phyloP scores from a whole-genome alignment of 805 yeast species.

The Zygosaccharomyces kombuchaensis region DNA sequence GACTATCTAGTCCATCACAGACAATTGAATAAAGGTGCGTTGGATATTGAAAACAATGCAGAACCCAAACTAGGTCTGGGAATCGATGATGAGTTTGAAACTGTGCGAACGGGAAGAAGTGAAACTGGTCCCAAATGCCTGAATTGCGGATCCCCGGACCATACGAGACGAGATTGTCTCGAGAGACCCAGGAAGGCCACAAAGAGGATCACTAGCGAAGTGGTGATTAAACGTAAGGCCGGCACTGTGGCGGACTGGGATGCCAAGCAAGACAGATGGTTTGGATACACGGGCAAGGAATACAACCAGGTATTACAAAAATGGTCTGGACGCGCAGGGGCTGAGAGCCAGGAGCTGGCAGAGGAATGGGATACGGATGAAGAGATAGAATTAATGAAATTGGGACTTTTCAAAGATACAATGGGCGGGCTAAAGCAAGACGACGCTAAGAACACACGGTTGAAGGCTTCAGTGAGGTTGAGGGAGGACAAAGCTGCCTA shows the following conservation, averaged over 20 bases:
- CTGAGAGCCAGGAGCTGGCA: constrained; percentile 12
- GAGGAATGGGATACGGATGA: constrained; percentile 40
- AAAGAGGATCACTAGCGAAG: constrained; percentile 29
- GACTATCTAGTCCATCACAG: constrained; percentile 61
- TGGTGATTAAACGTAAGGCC: constrained; percentile 18
- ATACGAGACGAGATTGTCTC: constrained; percentile 50
- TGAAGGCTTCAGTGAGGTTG: constrained; percentile 46
- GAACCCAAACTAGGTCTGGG: constrained; percentile 55
- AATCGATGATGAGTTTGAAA: constrained; percentile 44
- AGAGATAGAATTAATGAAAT: constrained; percentile 40
- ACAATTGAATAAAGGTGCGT: constrained; percentile 29
- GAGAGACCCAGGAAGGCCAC: constrained; percentile 47
- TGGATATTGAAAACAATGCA: constrained; percentile 42
- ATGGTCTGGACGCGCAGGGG: constrained; percentile 40
- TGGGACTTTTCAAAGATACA: constrained; percentile 34
- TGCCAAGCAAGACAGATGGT: constrained; percentile 75
- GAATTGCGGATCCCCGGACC: constrained; percentile 56
- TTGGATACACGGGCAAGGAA: constrained; percentile 64
- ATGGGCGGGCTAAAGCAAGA: constrained; percentile 22
- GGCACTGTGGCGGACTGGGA: constrained; percentile 46
- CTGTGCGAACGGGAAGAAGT: constrained; percentile 14
- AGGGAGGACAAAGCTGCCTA: constrained; percentile 76
- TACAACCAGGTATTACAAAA: constrained; percentile 48
- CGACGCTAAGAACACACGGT: constrained; percentile 13
- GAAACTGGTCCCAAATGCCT: constrained; percentile 40